Conservation (phyloP, 345 rosid genomes). For the Trapa incisa region DNA sequence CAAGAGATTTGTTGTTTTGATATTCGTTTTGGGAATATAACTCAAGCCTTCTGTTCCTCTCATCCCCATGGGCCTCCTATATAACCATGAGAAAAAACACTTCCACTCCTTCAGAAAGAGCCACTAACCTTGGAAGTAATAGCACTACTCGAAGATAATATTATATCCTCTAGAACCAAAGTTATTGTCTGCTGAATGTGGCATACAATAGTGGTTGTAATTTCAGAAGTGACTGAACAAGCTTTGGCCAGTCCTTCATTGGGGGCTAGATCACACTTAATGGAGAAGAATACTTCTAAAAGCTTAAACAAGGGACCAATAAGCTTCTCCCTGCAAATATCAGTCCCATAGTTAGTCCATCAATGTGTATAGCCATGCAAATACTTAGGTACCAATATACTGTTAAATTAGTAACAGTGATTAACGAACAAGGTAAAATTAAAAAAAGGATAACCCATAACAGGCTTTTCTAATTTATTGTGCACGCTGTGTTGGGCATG, state of each 20-base stretch:
- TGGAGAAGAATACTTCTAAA: constrained; percentile 37
- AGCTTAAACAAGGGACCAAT: constrained; percentile 67
- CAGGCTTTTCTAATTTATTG: too few species aligned
- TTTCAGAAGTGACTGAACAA: constrained; percentile 30
- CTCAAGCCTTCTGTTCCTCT: too few species aligned
- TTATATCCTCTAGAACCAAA: constrained; percentile 56
- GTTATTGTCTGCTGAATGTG: constrained; percentile 52
- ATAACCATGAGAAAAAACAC: background rate
- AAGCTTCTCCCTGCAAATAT: constrained; percentile 46
- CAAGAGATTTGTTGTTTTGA: too few species aligned
- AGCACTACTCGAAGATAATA: constrained; percentile 24
- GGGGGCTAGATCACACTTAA: constrained; percentile 23
- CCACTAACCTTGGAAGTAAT: constrained; percentile 39
- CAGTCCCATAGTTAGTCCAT: constrained; percentile 3
- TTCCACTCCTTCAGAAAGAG: constrained; percentile 8
- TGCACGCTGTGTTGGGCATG: too few species aligned
- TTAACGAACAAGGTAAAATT: background rate
- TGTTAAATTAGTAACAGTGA: background rate
- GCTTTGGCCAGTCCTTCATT: constrained; percentile 26
- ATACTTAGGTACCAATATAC: background rate
- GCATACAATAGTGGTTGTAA: constrained; percentile 20
- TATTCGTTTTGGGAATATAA: too few species aligned
- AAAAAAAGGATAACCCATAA: too few species aligned
- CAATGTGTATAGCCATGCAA: background rate
- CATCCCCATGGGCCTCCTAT: too few species aligned